Base-by-base conservation (phyloP, 345 rosid species). In the Dovyalis caffra region DNA sequence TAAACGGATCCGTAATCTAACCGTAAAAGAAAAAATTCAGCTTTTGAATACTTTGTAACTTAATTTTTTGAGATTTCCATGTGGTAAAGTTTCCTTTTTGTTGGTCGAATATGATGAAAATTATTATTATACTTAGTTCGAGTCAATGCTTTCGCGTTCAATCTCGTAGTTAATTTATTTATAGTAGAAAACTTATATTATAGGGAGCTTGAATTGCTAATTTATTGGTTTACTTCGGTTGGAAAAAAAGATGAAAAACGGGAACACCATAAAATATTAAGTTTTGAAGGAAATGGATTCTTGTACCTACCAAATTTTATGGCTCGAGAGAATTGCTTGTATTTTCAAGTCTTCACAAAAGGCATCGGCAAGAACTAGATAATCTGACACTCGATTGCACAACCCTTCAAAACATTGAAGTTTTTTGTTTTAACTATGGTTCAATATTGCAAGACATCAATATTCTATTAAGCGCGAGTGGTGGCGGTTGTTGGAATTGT, bases 351-450 rank as follows among this genome's bases (percentile, higher is more conserved):
- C 70, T 84, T 72, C 87, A 72, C 45, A 84, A 85, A 72, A 90
- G 79, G 85, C 96, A 93, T 76, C 90, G 73, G 73, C 84, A 80
- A 53, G 98, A 91, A 68, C 76, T 95, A 38, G 94, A 92, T 76
- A 90, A 87, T 74, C 74, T 93, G 76, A 88, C 97, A 15, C 58
- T 93, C n/a, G 71, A 83, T 86, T 1, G 72, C 87, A 1, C 97
- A 93, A 76, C 97, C 99, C 31, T 72, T 91, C 51, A 90, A 79
- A 78, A 96, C 97, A 3, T 78, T 90, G 70, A 93, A 85, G 87
- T 79, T 86, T 69, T 96, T 96, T 64, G 58, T 82, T 81, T 80
- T 86, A 72, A 94, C 91, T 71, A 69, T 87, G 70, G 3, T 88
- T 85, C 86, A 84, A 53, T 95, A 88, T 81, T 74, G 87, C 66